Base-by-base conservation (phyloP, 2,329 filamentous ascomycete genomes). In the Calonectria montana region DNA sequence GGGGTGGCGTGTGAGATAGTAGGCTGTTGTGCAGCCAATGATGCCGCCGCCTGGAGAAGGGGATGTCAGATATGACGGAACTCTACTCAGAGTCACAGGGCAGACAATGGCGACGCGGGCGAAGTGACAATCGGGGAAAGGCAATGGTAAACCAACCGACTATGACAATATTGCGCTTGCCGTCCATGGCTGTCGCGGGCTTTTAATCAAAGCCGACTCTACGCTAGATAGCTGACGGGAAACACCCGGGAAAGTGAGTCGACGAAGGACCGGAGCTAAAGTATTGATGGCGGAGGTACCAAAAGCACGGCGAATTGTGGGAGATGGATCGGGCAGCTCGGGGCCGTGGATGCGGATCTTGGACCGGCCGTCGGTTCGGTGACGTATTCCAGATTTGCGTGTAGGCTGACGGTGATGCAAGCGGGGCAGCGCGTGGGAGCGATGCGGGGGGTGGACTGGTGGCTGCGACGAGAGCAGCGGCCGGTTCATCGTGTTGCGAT, bases 21-120 rank as follows among this genome's bases (percentile, higher is more conserved):
- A 98, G 70, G 96, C 96, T 6, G 94, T 95, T 62, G 94, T 97
- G 82, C 92, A 93, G 80, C 97, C 97, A 78, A 98, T 97, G 74
- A 98, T 95, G 78, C 96, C 96, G 77, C 95, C 96, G 77, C 96
- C 95, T 95, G 72, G 2, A 67, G 27, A 45, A 4, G 37, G 53
- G 31, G 39, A 59, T 25, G 53, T 59, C 45, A 37, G 25, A 55
- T 64, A 63, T 78, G 71, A 72, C 67, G 70, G 47, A 67, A 66
- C 35, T 43, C 59, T 29, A 53, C 63, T 35, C 21, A 37, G 16
- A 65, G 25, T 59, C 57, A 43, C 15, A 15, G 16, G 57, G 29
- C 35, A 23, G 53, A 27, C 8, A 41, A 59, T 16, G 5, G 53
- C 13, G n/a, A 39, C 21, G 35, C 10, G 18, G 53, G 29, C 21